Evolutionary conservation across 169 alveolate genomes (phyloP).

Genomic region (Blepharisma undulans): DNA sequence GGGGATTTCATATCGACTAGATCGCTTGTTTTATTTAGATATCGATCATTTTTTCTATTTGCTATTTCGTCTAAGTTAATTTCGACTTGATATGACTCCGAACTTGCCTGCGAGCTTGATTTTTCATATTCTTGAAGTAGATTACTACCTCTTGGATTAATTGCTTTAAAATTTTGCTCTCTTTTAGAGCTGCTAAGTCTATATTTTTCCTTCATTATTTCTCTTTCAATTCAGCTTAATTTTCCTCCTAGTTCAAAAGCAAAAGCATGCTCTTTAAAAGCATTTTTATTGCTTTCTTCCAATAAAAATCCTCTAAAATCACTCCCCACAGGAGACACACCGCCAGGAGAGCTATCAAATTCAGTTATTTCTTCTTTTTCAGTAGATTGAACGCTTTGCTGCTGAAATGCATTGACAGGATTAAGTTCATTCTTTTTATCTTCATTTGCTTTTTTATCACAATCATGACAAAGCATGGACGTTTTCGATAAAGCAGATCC

Average conservation of each 20-base stretch:
- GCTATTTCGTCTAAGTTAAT: neutral
- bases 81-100: neutral
- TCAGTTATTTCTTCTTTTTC: neutral
- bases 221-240: neutral
- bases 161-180: neutral
- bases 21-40: neutral
- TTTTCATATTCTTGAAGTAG: neutral
- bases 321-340: neutral
- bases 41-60: neutral
- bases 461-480: neutral
- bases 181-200: neutral
- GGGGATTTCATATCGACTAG: neutral
- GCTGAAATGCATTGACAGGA: neutral
- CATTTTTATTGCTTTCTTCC: neutral
- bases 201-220: neutral
- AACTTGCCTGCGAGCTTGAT: neutral
- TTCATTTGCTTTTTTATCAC: neutral
- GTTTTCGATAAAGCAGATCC: neutral
- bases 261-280: neutral
- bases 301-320: neutral
- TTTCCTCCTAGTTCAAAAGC: neutral
- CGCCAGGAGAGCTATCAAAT: neutral
- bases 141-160: neutral
- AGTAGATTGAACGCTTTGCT: neutral
- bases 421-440: neutral